Percentiles rank a stretch among this genome's conserved stretches.
Evolutionary conservation across 2,329 filamentous ascomycete genomes (phyloP).

Genomic region (Thermomyces lanuginosus): DNA sequence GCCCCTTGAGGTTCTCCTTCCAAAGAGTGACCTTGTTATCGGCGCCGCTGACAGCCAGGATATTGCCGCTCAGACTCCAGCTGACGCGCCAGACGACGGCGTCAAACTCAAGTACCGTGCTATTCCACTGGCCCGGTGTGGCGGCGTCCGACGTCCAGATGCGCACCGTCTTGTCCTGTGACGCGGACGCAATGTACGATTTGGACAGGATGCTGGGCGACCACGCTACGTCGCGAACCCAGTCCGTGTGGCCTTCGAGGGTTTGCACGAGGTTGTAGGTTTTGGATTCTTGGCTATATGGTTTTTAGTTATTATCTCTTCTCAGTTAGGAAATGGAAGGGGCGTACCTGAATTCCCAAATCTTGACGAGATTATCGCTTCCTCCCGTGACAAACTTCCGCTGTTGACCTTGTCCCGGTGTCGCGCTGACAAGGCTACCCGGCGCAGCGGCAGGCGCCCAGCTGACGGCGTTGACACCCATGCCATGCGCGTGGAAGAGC

Average conservation of each 20-base stretch:
- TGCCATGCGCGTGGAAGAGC: conserved; percentile 78
- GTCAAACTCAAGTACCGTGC: conserved; percentile 75
- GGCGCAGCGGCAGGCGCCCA: conserved; percentile 81
- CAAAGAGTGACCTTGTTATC: conserved; percentile 96
- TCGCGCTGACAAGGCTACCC: conserved; percentile 67
- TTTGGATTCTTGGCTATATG: conserved; percentile 32
- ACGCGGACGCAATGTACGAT: conserved; percentile 89
- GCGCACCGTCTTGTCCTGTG: conserved; percentile 89
- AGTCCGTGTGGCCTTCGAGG: conserved; percentile 73
- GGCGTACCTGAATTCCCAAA: conserved; percentile 68
- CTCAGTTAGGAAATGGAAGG: not conserved
- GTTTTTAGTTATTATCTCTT: not conserved
- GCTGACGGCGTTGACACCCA: conserved; percentile 87
- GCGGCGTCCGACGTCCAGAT: conserved; percentile 77
- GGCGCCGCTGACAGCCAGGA: conserved; percentile 78
- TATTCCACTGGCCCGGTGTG: conserved; percentile 59
- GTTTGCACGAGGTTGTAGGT: conserved; percentile 38
- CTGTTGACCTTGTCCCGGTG: conserved; percentile 45
- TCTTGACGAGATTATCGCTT: conserved; percentile 81
- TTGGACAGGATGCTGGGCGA: conserved; percentile 87
- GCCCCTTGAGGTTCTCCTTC: conserved; percentile 94
- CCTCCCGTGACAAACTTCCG: conserved; percentile 87
- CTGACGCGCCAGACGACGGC: conserved; percentile 87
- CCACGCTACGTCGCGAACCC: conserved; percentile 97
- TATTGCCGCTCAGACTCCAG: conserved; percentile 95